phyloP scores from a whole-genome alignment of 73 alveolate genomes.

The Stentor coeruleus region DNA sequence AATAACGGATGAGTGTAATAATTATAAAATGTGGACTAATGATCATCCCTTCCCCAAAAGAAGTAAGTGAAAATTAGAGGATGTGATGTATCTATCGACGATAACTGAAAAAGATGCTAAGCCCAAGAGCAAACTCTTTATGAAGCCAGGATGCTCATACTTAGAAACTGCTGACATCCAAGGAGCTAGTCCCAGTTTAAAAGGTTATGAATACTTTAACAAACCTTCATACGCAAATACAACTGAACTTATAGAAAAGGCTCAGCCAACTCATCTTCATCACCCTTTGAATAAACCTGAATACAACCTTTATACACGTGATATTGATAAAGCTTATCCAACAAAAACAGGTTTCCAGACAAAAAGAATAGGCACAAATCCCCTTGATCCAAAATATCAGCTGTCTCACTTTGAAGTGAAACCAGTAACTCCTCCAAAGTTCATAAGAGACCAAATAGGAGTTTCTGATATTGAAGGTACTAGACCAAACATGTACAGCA shows the following conservation, averaged over 20 bases:
- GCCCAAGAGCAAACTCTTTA: background rate
- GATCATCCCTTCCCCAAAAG: slow-evolving; percentile 17
- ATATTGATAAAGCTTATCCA: slow-evolving; percentile 46
- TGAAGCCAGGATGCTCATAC: background rate
- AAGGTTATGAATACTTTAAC: slow-evolving; percentile 36
- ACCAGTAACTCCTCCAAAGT: slow-evolving; percentile 76
- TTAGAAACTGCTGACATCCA: slow-evolving; percentile 20
- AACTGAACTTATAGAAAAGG: background rate
- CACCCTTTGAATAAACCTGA: slow-evolving; percentile 49
- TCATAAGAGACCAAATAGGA: slow-evolving; percentile 80
- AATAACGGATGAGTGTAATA: no score
- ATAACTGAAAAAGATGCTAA: background rate
- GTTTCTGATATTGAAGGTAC: slow-evolving; percentile 82
- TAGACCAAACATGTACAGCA: slow-evolving; percentile 56
- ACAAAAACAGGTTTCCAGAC: slow-evolving; percentile 49
- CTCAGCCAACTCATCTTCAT: slow-evolving; percentile 21
- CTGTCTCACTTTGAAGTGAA: slow-evolving; percentile 68
- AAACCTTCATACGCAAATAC: slow-evolving; percentile 17
- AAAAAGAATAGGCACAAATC: slow-evolving; percentile 40
- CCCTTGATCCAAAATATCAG: slow-evolving; percentile 78
- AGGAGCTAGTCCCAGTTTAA: slow-evolving; percentile 35
- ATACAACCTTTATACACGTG: slow-evolving; percentile 34
- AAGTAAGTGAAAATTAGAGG: slow-evolving; percentile 19
- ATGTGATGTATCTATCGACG: slow-evolving; percentile 28
- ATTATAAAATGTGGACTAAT: background rate